These are phyloP conservation scores for Akebia trifoliata DNA, from an alignment of 164 flowering plant species.

Conservation along the genomic window DNA sequence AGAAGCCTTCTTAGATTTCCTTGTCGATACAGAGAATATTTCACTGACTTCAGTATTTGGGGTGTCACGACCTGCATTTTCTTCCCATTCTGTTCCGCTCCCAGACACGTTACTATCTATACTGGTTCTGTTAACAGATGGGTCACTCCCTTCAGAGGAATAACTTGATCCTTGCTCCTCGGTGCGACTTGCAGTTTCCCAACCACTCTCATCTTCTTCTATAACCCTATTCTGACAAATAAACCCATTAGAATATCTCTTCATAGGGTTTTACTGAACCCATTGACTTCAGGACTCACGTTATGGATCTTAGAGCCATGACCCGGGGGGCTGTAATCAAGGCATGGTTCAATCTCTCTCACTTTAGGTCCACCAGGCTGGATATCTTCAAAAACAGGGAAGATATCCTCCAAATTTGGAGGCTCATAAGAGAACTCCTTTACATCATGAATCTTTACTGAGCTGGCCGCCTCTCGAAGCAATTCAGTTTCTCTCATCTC, in stretches of 20 bases:
- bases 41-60: constrained; percentile 52
- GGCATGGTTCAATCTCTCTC: constrained; percentile 52
- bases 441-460: constrained; percentile 23
- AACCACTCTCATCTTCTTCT: constrained; percentile 85
- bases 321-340: constrained; percentile 45
- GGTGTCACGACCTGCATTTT: constrained; percentile 40
- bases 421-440: constrained; percentile 24
- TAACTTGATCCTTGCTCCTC: no score
- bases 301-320: constrained; percentile 24
- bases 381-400: constrained; percentile 24
- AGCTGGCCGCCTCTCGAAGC: constrained; percentile 16
- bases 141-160: constrained; percentile 63
- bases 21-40: constrained; percentile 36
- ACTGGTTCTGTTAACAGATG: constrained; percentile 49
- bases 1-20: constrained; percentile 44
- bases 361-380: constrained; percentile 17
- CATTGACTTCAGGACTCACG: no score
- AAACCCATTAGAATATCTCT: constrained; percentile 29
- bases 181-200: constrained; percentile 88
- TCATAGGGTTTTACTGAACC: constrained; percentile 19
- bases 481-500: constrained; percentile 20
- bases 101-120: constrained; percentile 50
- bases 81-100: constrained; percentile 72
- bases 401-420: constrained; percentile 24
- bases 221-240: constrained; percentile 32